Conservation (phyloP, 78 protist genomes). For the Thecamonas trahens region DNA sequence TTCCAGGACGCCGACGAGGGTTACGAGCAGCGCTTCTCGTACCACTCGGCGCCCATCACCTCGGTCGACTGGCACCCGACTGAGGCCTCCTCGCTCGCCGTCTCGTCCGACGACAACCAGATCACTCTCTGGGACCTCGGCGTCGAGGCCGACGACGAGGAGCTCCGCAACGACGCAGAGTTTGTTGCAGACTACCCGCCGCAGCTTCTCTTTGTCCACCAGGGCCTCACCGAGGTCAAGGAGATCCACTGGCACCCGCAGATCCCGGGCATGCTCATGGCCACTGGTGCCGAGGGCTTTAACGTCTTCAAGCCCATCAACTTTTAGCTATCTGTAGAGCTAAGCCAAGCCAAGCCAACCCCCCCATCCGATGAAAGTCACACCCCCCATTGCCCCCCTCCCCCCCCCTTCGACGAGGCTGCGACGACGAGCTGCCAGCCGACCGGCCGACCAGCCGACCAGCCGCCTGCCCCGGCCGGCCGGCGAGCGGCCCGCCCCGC, state of each 20-base stretch:
- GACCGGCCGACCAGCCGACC: too few species aligned
- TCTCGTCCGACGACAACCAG: constrained; percentile 62
- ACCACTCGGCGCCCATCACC: constrained; percentile 76
- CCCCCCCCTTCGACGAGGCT: too few species aligned
- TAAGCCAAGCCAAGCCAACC: too few species aligned
- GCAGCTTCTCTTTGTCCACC: constrained; percentile 84
- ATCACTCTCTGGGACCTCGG: constrained; percentile 88
- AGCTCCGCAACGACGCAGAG: not conserved
- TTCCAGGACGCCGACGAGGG: constrained; percentile 9
- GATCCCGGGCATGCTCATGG: constrained; percentile 62
- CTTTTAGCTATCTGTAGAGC: constrained; percentile 7
- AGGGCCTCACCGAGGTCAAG: constrained; percentile 83
- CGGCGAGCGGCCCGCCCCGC: too few species aligned
- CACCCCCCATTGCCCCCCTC: too few species aligned
- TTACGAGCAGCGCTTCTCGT: constrained; percentile 28
- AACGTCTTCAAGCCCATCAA: constrained; percentile 63
- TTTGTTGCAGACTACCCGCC: constrained; percentile 47
- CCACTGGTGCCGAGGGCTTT: constrained; percentile 79
- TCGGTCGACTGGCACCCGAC: constrained; percentile 84
- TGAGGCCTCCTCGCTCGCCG: constrained; percentile 79
- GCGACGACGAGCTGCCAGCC: too few species aligned
- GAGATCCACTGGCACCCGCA: constrained; percentile 93
- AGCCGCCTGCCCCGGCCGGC: too few species aligned
- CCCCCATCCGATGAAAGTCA: too few species aligned
- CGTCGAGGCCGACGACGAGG: constrained; percentile 75